Evolutionary conservation across 345 rosid species (phyloP).

Genomic region (Arabis alpina): DNA sequence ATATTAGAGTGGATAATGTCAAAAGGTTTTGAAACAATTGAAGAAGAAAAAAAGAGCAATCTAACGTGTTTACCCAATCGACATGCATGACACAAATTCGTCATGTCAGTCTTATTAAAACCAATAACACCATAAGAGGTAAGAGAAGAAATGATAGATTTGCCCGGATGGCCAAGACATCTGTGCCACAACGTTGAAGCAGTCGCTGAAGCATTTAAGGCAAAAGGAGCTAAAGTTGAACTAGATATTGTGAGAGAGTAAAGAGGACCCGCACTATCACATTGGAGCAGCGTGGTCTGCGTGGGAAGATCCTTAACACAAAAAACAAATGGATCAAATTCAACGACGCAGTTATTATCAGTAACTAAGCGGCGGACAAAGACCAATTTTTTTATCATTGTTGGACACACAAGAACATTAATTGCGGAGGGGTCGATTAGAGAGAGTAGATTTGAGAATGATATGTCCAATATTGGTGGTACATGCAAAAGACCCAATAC

Average conservation of each 20-base stretch:
- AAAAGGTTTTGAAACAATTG: neutral
- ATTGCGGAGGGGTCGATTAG: neutral
- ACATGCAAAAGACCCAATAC: neutral
- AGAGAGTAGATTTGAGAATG: too few species aligned
- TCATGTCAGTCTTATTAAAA: neutral
- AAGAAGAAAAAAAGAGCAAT: neutral
- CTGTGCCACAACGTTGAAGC: neutral
- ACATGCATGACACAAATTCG: neutral
- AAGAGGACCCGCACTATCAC: neutral
- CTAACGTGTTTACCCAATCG: neutral
- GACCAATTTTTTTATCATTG: neutral
- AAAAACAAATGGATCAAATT: neutral
- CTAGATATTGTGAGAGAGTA: neutral
- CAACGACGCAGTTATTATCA: neutral
- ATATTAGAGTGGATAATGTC: neutral
- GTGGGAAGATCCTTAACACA: neutral
- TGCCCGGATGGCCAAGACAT: neutral
- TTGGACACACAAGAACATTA: neutral
- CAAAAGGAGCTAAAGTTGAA: neutral
- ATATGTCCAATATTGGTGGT: neutral
- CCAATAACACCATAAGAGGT: neutral
- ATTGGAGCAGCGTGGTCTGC: neutral
- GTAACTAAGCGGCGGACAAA: neutral
- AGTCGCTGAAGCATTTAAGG: neutral
- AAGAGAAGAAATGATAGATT: neutral